These are phyloP conservation scores for Pythium chondricola DNA, from an alignment of 352 stramenopile species.

Conservation along the genomic window DNA sequence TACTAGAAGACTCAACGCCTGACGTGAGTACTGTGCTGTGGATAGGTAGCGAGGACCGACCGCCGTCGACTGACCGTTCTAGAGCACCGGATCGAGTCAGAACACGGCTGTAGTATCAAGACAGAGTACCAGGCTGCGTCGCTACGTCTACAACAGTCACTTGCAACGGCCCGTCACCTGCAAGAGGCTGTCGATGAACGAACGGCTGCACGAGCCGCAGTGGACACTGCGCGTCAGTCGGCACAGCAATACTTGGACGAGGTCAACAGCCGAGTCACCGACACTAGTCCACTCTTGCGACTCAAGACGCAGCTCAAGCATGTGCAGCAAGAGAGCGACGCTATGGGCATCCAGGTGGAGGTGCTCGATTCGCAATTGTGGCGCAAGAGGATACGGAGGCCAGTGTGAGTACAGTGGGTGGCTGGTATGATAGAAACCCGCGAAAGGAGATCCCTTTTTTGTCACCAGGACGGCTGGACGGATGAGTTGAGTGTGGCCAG, in stretches of 20 bases:
- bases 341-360: conserved; percentile 29
- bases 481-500: too few species aligned
- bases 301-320: conserved; percentile 36
- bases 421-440: not conserved
- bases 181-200: not conserved
- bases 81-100: too few species aligned
- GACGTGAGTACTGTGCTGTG: too few species aligned
- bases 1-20: too few species aligned
- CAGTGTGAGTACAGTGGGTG: not conserved
- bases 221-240: not conserved
- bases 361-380: conserved; percentile 33
- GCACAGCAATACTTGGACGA: conserved; percentile 4
- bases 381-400: too few species aligned
- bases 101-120: too few species aligned
- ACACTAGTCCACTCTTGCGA: conserved; percentile 23
- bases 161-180: not conserved
- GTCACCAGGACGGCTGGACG: too few species aligned
- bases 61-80: not conserved
- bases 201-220: not conserved
- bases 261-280: conserved; percentile 8
- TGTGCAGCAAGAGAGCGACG: conserved; percentile 36
- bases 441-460: too few species aligned
- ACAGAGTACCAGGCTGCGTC: not conserved
- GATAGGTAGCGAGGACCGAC: too few species aligned
- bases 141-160: conserved; percentile 3